These are phyloP conservation scores for Draba incana DNA, from an alignment of 345 rosid species.

Conservation along the genomic window DNA sequence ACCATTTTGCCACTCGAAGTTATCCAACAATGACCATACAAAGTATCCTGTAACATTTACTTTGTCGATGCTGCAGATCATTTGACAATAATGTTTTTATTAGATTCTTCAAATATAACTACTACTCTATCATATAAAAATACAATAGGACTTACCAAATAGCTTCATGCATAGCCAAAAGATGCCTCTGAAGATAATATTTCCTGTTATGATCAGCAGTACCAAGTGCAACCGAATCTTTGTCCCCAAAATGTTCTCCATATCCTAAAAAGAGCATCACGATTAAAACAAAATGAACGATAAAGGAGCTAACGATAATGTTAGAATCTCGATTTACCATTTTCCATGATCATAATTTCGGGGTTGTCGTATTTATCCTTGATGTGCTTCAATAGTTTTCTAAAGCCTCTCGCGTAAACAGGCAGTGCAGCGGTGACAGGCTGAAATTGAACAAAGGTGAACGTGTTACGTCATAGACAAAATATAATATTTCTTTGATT, in stretches of 20 bases:
- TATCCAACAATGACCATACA: constrained; percentile 53
- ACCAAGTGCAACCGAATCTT: constrained; percentile 19
- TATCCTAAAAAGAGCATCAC: constrained; percentile 9
- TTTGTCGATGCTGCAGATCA: constrained; percentile 31
- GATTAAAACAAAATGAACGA: background rate
- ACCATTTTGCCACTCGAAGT: constrained; percentile 50
- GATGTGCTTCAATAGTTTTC: constrained; percentile 41
- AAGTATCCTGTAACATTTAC: constrained; percentile 50
- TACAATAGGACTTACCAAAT: constrained; percentile 16
- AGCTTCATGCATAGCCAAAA: constrained; percentile 30
- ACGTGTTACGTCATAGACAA: background rate
- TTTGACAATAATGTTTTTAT: background rate
- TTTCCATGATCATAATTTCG: constrained; percentile 49
- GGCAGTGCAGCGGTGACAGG: constrained; percentile 19
- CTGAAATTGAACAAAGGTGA: constrained; percentile 8
- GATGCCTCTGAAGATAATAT: constrained; percentile 37
- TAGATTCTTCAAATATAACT: too few relatives aligned
- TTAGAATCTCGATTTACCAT: constrained; percentile 43
- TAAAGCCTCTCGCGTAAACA: constrained; percentile 37
- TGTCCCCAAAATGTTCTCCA: constrained; percentile 22
- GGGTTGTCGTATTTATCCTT: constrained; percentile 46
- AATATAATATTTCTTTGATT: background rate
- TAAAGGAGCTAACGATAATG: background rate
- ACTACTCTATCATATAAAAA: too few relatives aligned
- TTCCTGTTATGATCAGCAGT: constrained; percentile 22